Percentiles rank a stretch among this genome's conserved stretches.
Evolutionary conservation across 2,329 filamentous ascomycete species (phyloP).

Genomic region (Xylariaceae sp.): DNA sequence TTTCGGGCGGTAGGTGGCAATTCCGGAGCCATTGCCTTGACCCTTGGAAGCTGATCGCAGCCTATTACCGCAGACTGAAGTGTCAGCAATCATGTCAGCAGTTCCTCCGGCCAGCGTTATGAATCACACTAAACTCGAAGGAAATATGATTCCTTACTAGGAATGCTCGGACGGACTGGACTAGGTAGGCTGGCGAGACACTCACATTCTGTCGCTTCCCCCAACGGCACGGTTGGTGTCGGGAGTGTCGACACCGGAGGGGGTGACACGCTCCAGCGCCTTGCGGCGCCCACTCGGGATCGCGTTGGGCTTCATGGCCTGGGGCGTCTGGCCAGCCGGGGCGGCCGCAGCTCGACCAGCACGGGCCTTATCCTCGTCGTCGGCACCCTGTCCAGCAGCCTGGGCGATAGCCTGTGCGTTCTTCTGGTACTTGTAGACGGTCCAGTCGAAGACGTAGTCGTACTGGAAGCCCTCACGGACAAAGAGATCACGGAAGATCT

Average conservation of each 20-base stretch:
- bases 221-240: conserved; percentile 69
- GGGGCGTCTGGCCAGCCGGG: conserved; percentile 52
- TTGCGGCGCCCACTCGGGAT: conserved; percentile 75
- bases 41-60: conserved; percentile 76
- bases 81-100: conserved; percentile 73
- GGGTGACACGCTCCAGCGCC: conserved; percentile 65
- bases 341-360: conserved; percentile 60
- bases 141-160: conserved; percentile 83
- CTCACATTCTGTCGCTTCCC: conserved; percentile 94
- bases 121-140: conserved; percentile 75
- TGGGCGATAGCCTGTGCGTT: conserved; percentile 92
- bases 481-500: conserved; percentile 99
- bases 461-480: conserved; percentile 99
- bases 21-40: conserved; percentile 35
- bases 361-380: conserved; percentile 69
- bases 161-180: conserved; percentile 49
- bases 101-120: conserved; percentile 68
- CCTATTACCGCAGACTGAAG: conserved; percentile 77
- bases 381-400: conserved; percentile 61
- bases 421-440: conserved; percentile 99
- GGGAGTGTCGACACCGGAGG: conserved; percentile 55
- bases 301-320: conserved; percentile 61
- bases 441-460: conserved; percentile 99
- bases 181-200: conserved; percentile 51
- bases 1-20: conserved; percentile 35